Base-by-base conservation (phyloP, 2,329 filamentous ascomycete species). In the Emergomyces orientalis region DNA sequence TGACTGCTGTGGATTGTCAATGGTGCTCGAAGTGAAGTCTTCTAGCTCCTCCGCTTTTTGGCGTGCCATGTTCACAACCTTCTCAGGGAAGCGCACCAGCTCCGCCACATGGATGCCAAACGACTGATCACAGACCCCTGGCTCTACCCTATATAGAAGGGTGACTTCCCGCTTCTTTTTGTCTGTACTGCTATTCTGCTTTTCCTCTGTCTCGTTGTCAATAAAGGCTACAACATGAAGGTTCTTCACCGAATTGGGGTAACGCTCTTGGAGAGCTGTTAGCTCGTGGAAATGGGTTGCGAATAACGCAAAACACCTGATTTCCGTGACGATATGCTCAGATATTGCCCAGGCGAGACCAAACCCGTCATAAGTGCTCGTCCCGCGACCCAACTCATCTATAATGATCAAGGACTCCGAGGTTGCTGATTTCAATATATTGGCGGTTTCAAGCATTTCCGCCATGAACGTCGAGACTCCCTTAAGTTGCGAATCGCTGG, bases 401-500 rank as follows among this genome's bases (percentile, higher is more conserved):
- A 99, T 97, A 75, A 99, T 97, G 77, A 99, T 97, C 61, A 99
- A 84, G 4, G 91, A 96, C 73, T 99, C 94, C 39, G 88, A 86
- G 0, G 94, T 99, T 1, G 94, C 94, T 0, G 91, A 95, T 78
- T 97, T 97, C 72, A 99, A 86, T 67, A 99, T 99, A 74, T 97
- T 97, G 68, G 94, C 91, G 1, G 94, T 99, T 75, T 99, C 94
- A 27, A 99, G 84, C 94, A 99, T 99, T 78, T 99, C 94, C 1
- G 94, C 94, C 95, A 99, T 99, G 76, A 99, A 99, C 0, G 94
- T 99, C 3, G 91, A 96, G 1, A 99, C 94, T 43, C 94, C 94
- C 77, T 97, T 97, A 66, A 99, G 87, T 75, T 97, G 94, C 7
- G 90, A 96, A 77, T 99, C 95, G 69, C 89, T 94, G 7, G 94